Percentiles rank a stretch among this genome's conserved stretches.
Evolutionary conservation across 306 rosid species (phyloP).

Genomic region (Acacia melanoxylon): DNA sequence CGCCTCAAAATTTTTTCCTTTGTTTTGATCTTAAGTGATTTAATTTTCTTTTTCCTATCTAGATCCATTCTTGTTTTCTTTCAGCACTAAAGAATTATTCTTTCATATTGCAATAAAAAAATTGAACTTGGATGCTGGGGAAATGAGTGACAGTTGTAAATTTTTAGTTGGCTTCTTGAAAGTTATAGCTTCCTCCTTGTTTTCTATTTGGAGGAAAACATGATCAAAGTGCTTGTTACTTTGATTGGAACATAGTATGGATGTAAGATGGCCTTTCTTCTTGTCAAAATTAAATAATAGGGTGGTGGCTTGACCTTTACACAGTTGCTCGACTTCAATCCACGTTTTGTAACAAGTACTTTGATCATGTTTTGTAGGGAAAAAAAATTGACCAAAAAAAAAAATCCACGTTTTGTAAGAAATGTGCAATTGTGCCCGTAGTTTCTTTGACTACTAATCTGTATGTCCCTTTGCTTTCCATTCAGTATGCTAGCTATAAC

Average conservation of each 20-base stretch:
- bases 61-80: neutral
- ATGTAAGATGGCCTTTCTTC: neutral
- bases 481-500: neutral
- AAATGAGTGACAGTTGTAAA: neutral
- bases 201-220: neutral
- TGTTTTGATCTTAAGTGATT: neutral
- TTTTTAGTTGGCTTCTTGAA: neutral
- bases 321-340: neutral
- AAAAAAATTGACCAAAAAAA: too few relatives aligned
- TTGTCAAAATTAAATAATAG: neutral
- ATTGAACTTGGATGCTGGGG: neutral
- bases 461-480: neutral
- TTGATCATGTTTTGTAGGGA: too few relatives aligned
- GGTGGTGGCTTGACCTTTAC: neutral
- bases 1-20: neutral
- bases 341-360: too few relatives aligned
- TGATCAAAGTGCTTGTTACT: too few relatives aligned
- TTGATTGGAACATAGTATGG: too few relatives aligned
- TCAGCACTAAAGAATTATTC: neutral
- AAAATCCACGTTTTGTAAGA: neutral
- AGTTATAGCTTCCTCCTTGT: neutral
- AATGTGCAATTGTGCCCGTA: neutral
- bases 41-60: neutral
- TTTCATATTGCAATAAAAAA: neutral
- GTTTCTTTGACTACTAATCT: neutral